Evolutionary conservation across 176 grass and related monocot genomes (phyloP), one percentile per base, ranked within the genome.

Genomic region (Musa itinerans): DNA sequence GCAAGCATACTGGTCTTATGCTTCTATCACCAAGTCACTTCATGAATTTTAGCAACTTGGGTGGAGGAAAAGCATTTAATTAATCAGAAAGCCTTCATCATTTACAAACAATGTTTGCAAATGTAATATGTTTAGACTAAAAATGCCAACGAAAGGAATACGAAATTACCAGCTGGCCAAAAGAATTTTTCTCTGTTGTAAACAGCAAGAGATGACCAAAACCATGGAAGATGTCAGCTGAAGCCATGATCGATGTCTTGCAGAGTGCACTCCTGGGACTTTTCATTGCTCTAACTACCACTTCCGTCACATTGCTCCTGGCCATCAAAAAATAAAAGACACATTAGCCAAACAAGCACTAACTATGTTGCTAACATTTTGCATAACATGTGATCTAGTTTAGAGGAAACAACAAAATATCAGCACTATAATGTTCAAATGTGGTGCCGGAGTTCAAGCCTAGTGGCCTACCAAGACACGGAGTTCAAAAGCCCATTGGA

Each of bases 221-320:
- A 62, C 61, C 76, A 70, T 50, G 58, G 70, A 99, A 99, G 13
- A 99, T 81, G 81, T 95, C 91, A 0, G 84, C 51, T 74, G 88
- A 94, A 12, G 96, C 86, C 91, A 99, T 95, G 55, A 99, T 82
- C 48, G 91, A 87, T 64, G 96, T 95, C 83, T 95, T 99, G 10
- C 85, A 81, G 74, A 99, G 83, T 67, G 96, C 89, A 81, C 96
- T 99, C 24, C 96, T 92, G n/a, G 91, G 96, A 81, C 11, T 99
- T 79, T 95, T 99, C 91, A 99, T 91, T 79, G 90, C 83, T 83
- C 88, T 99, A 69, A 88, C 88, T 2, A 94, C 65, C 20, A 88
- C 82, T 54, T 84, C 59, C 53, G 87, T 77, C 65, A 89, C 88
- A 73, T 94, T 89, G 65, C 74, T 81, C 68, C 96, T 99, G 54